Conservation (phyloP, 208 protist species). For the Acanthamoeba castellanii region DNA sequence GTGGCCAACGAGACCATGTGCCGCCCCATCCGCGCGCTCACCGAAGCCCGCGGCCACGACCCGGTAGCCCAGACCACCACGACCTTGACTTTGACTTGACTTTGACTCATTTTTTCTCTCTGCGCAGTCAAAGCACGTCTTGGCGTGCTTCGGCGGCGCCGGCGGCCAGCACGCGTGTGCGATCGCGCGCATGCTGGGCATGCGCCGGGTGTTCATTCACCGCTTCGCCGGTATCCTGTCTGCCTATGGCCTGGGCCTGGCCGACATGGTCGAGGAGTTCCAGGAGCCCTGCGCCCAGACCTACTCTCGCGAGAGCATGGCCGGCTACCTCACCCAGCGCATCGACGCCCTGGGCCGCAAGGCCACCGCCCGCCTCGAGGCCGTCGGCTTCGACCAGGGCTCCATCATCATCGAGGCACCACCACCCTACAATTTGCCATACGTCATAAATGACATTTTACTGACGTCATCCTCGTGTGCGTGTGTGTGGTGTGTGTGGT, state of each 20-base stretch:
- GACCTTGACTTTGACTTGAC: not conserved
- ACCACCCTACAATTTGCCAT: not conserved
- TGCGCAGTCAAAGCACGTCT: constrained; percentile 88
- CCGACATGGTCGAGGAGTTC: constrained; percentile 94
- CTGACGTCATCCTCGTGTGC: not conserved
- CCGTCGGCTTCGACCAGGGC: constrained; percentile 73
- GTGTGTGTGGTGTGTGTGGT: too few relatives aligned
- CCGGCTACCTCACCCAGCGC: constrained; percentile 59
- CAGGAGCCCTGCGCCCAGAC: constrained; percentile 88
- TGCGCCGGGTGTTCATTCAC: constrained; percentile 89
- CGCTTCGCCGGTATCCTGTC: constrained; percentile 92
- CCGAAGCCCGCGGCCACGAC: constrained; percentile 93
- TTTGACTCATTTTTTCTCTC: not conserved
- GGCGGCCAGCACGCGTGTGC: constrained; percentile 95
- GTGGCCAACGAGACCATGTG: constrained; percentile 98
- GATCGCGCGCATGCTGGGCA: constrained; percentile 92
- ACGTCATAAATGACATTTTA: too few relatives aligned
- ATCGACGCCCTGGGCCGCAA: constrained; percentile 67
- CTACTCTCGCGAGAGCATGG: constrained; percentile 81
- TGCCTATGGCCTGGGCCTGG: constrained; percentile 94
- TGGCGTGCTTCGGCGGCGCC: constrained; percentile 96
- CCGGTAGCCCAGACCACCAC: constrained; percentile 36
- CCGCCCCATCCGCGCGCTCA: constrained; percentile 95
- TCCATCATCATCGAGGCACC: constrained; percentile 70
- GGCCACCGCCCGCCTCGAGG: constrained; percentile 23